Conservation (phyloP, 106 monocot genomes). For the Dendrobium chrysotoxum region DNA sequence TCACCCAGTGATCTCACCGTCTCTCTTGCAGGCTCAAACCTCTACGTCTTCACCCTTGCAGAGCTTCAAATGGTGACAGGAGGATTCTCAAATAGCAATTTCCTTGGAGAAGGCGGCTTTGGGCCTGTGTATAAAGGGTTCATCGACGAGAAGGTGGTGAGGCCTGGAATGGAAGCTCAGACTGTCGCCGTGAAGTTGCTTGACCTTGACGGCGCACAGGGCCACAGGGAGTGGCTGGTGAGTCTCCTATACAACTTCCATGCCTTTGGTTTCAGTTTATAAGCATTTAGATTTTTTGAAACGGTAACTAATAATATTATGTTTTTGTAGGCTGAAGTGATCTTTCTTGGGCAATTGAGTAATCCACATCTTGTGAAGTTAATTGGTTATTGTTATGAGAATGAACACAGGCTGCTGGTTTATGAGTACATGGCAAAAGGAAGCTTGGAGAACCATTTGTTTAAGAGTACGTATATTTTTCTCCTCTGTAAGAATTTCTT, state of each 20-base stretch:
- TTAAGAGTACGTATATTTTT: slow-evolving; percentile 43
- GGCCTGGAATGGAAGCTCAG: slow-evolving; percentile 31
- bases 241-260: not conserved
- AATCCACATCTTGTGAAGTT: slow-evolving; percentile 78
- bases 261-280: not conserved
- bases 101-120: slow-evolving; percentile 53
- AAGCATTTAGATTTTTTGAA: not conserved
- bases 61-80: slow-evolving; percentile 34
- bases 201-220: slow-evolving; percentile 45
- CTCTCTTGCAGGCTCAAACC: slow-evolving; percentile 42
- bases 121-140: slow-evolving; percentile 58
- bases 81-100: slow-evolving; percentile 36
- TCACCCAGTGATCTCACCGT: slow-evolving; percentile 51
- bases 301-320: not conserved
- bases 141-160: slow-evolving; percentile 37
- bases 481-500: not conserved
- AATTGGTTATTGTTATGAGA: slow-evolving; percentile 79
- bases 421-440: slow-evolving; percentile 79
- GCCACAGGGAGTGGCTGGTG: slow-evolving; percentile 67
- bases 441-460: slow-evolving; percentile 87
- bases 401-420: slow-evolving; percentile 70
- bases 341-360: slow-evolving; percentile 74
- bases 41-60: slow-evolving; percentile 30
- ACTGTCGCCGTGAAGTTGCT: slow-evolving; percentile 55
- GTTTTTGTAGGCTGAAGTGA: slow-evolving; percentile 56